Conservation (phyloP, 2,329 filamentous ascomycete genomes). For the Pseudocercospora pini-densiflorae region DNA sequence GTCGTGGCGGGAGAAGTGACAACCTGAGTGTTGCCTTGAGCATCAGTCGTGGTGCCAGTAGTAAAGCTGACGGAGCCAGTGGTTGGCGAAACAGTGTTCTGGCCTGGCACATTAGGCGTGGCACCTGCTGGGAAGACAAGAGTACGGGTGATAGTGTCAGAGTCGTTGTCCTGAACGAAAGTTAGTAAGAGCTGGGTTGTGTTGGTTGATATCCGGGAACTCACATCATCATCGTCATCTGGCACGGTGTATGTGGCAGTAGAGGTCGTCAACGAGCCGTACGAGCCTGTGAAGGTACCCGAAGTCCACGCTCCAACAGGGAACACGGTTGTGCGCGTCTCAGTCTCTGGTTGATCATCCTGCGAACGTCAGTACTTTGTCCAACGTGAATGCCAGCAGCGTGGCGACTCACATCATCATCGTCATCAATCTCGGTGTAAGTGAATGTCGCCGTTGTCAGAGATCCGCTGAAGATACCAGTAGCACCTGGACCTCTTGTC, state of each 20-base stretch:
- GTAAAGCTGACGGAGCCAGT: constrained; percentile 6
- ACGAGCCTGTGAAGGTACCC: constrained; percentile 8
- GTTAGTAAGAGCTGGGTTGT: background rate
- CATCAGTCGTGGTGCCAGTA: background rate
- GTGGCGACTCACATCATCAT: background rate
- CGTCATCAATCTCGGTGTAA: constrained; percentile 7
- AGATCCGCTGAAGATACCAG: constrained; percentile 9
- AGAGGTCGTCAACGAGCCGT: constrained; percentile 8
- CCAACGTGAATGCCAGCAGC: background rate
- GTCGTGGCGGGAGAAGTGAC: background rate
- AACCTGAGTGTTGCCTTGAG: background rate
- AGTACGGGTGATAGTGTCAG: constrained; percentile 7
- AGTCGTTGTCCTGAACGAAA: background rate
- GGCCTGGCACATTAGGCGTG: background rate
- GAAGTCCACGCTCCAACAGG: constrained; percentile 5
- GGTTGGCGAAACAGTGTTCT: background rate
- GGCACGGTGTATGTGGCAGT: constrained; percentile 5
- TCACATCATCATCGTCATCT: constrained; percentile 9
- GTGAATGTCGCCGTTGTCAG: constrained; percentile 9
- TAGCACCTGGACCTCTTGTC: background rate
- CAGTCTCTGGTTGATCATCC: constrained; percentile 7
- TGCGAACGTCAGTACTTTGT: background rate
- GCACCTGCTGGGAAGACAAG: constrained; percentile 9
- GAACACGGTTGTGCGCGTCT: constrained; percentile 5
- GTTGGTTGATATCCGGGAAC: background rate